phyloP scores from a whole-genome alignment of 2,329 filamentous ascomycete genomes.

The Colletotrichum sp. region DNA sequence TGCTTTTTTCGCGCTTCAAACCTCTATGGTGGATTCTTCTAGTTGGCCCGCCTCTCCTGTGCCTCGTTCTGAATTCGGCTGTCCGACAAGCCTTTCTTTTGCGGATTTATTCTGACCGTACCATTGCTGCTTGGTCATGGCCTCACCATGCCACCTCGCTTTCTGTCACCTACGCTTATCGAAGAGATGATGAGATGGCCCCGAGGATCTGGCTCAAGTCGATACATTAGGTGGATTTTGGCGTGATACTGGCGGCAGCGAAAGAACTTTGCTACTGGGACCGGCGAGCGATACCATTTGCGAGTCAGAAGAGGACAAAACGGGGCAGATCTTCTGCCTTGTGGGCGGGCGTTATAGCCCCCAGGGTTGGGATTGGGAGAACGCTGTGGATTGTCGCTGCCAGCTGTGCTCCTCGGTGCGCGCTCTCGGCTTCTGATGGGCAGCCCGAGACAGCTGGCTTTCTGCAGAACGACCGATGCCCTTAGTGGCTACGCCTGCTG shows the following conservation, averaged over 20 bases:
- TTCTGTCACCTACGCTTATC: background rate
- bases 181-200: background rate
- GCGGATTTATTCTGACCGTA: background rate
- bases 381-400: background rate
- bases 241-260: background rate
- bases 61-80: background rate
- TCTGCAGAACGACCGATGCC: background rate
- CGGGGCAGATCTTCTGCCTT: conserved; percentile 1
- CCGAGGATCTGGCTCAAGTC: background rate
- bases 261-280: background rate
- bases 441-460: background rate
- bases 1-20: background rate
- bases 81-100: background rate
- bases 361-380: background rate
- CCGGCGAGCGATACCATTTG: background rate
- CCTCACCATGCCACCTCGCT: background rate
- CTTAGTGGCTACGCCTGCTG: background rate
- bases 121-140: background rate
- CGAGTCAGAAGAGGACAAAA: background rate
- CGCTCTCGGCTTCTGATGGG: background rate
- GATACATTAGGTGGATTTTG: background rate
- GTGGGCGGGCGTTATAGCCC: background rate
- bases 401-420: background rate
- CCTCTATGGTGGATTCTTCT: background rate
- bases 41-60: background rate